A percentile compares a stretch with the other conserved stretches of the same genome.
Conservation (phyloP, 768 basidiomycete genomes). For the Pleurotus tuber-regium region DNA sequence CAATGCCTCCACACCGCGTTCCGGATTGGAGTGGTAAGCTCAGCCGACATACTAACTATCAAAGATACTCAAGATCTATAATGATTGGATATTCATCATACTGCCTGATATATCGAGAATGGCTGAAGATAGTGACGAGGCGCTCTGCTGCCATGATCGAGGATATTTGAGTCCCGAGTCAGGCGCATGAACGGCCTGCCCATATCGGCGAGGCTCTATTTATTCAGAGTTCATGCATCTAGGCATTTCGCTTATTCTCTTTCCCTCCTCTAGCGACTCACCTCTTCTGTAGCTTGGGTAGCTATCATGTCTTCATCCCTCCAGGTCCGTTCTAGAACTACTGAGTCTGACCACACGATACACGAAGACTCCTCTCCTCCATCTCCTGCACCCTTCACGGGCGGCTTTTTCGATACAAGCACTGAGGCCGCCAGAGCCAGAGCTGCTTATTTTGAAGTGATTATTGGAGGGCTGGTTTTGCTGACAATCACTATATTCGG, state of each 20-base stretch:
- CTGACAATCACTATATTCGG: background rate
- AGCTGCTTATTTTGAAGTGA: constrained; percentile 41
- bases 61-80: no score
- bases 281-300: no score
- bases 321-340: background rate
- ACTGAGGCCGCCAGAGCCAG: constrained; percentile 26
- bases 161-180: background rate
- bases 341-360: background rate
- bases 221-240: background rate
- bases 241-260: background rate
- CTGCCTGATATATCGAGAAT: no score
- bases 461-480: constrained; percentile 32
- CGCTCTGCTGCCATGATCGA: no score
- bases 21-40: no score
- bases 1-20: no score
- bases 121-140: no score
- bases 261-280: no score
- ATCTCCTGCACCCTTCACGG: constrained; percentile 15
- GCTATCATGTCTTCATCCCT: background rate
- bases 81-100: no score
- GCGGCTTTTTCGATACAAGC: constrained; percentile 27
- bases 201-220: background rate
- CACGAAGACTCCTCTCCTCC: background rate
- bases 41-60: no score
- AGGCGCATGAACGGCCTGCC: background rate